Base-by-base conservation (phyloP, 1,284 basidiomycete species). In the Porogramme epimiltina region DNA sequence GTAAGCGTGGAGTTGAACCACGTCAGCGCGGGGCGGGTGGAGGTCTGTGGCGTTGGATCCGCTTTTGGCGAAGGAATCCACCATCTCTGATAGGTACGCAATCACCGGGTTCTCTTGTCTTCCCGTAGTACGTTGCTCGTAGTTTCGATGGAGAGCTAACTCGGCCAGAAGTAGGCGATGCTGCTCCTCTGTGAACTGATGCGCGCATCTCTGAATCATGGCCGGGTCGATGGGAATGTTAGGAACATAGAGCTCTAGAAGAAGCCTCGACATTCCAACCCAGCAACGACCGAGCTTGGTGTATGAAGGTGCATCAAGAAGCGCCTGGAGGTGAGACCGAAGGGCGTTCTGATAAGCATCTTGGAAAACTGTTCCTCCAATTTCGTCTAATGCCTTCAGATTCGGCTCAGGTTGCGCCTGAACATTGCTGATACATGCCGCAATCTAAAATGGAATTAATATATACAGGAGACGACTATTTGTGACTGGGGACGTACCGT, bases 201-300 rank as follows among this genome's bases (percentile, higher is more conserved):
- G 69, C 0, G 78, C 74, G 33, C 81, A 82, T 41, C 77, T 78
- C 45, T 86, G 79, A 28, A 89, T 79, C 18, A 85, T 85, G 15
- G 89, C 84, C 9, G 96, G 96, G 67, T 99, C 97, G 47, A 98
- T 73, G 1, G 95, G 93, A 3, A 87, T 74, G 64, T 93, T 83
- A 0, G 97, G 95, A 42, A 98, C 78, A 65, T 90, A 91, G n/a
- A 96, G 76, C 1, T 84, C 74, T 16, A 93, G 65, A 25, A 91
- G 68, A 46, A 82, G 62, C 25, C 75, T 74, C 42, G 85, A 81
- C 24, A 92, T 66, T 0, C 77, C 79, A 38, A 95, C 73, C 85
- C 87, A 97, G 42, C 72, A 81, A 49, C 69, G 66, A 4, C 86
- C 89, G 13, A 88, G 61, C 2, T 45, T 26, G 3, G 20, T 31